phyloP scores from a whole-genome alignment of 345 rosid species.

The Syzygium aqueum region DNA sequence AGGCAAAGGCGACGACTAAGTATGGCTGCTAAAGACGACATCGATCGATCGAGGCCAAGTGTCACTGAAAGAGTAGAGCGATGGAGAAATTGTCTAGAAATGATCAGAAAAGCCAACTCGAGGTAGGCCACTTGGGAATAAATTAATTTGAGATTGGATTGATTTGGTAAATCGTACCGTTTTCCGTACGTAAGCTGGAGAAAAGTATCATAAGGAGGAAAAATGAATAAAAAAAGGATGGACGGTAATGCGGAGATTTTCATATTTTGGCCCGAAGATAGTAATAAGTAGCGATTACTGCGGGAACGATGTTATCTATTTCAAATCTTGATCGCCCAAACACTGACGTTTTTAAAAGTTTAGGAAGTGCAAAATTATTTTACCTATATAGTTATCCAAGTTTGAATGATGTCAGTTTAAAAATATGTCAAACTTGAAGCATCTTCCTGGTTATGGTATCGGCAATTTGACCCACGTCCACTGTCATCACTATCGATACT shows the following conservation, averaged over 20 bases:
- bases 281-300: neutral
- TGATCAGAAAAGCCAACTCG: neutral
- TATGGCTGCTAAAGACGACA: neutral
- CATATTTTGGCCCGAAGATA: neutral
- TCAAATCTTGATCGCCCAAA: neutral
- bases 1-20: neutral
- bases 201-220: neutral
- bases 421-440: neutral
- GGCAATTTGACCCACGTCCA: accelerated
- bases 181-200: neutral
- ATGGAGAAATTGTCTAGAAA: neutral
- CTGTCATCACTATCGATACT: neutral
- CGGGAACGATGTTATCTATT: neutral
- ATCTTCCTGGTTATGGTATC: neutral
- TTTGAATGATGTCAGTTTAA: neutral
- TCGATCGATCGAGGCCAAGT: neutral
- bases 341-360: neutral
- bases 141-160: neutral
- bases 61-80: neutral
- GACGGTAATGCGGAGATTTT: neutral
- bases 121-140: neutral
- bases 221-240: neutral
- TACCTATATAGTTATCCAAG: neutral
- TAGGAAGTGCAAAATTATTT: neutral
- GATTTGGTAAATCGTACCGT: neutral